Evolutionary conservation across 176 grass and related monocot species (phyloP).

Genomic region (Ampelocalamus luodianensis): DNA sequence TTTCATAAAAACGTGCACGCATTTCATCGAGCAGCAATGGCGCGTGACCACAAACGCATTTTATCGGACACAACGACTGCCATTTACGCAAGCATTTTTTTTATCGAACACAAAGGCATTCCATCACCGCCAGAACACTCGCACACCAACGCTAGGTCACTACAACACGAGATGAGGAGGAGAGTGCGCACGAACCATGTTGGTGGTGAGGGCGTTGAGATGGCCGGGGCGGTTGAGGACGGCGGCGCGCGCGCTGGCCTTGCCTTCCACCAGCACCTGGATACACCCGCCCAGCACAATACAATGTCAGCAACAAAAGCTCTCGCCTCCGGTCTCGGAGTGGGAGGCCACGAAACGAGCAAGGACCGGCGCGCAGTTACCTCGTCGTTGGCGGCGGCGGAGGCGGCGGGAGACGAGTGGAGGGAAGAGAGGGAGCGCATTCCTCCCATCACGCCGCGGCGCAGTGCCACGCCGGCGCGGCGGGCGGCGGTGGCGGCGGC

Average conservation of each 20-base stretch:
- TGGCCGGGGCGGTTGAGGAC: conserved; percentile 77
- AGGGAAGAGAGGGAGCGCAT: conserved; percentile 27
- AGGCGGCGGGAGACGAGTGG: conserved; percentile 6
- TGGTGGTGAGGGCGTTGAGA: conserved; percentile 77
- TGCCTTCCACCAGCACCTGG: conserved; percentile 90
- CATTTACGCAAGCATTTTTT: not conserved
- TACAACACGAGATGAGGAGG: not conserved
- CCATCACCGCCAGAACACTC: not conserved
- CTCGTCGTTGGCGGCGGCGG: conserved; percentile 49
- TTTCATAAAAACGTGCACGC: not conserved
- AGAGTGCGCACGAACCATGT: conserved; percentile 55
- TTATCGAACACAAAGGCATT: not conserved
- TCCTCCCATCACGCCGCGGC: not conserved
- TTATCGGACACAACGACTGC: not conserved
- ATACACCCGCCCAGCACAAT: not conserved
- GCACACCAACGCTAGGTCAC: not conserved
- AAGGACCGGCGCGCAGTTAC: conserved; percentile 33
- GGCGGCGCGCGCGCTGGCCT: conserved; percentile 66
- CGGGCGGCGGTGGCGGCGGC: conserved; percentile 49
- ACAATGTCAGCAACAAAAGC: not conserved
- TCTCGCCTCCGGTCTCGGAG: conserved; percentile 16
- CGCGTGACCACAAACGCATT: not conserved
- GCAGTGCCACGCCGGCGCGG: conserved; percentile 45
- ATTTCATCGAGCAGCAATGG: not conserved
- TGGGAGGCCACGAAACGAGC: not conserved